Evolutionary conservation across 345 rosid species (phyloP).

Genomic region (Boechera retrofracta): DNA sequence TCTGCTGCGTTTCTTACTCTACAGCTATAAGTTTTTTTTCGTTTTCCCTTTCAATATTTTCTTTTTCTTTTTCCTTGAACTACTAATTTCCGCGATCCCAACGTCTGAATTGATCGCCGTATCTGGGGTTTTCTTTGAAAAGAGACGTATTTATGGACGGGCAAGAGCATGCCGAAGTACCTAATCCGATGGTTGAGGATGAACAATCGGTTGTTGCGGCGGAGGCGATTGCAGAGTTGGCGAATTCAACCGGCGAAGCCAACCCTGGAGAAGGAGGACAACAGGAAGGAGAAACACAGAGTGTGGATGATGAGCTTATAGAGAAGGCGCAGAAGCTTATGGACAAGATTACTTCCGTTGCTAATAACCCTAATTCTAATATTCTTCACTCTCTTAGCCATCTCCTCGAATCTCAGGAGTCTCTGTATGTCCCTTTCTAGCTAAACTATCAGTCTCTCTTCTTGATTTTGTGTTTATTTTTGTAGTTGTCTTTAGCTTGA

Average conservation of each 20-base stretch:
- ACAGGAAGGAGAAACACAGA: conserved; percentile 52
- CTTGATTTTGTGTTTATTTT: background rate
- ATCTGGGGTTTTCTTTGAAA: background rate
- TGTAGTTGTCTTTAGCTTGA: conserved; percentile 15
- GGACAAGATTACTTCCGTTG: conserved; percentile 72
- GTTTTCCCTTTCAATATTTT: background rate
- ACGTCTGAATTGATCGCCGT: conserved; percentile 29
- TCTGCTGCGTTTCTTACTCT: conserved; percentile 31
- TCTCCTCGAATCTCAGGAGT: conserved; percentile 85
- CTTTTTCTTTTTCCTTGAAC: background rate
- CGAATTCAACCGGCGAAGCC: conserved; percentile 24
- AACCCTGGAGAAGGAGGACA: conserved; percentile 44
- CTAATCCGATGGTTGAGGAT: conserved; percentile 14
- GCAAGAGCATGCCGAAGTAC: conserved; percentile 47
- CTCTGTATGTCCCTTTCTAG: conserved; percentile 53
- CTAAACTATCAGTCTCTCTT: conserved; percentile 1
- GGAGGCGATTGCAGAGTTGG: conserved; percentile 23
- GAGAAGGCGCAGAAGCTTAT: conserved; percentile 77
- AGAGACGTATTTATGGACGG: conserved; percentile 45
- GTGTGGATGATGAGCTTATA: conserved; percentile 66
- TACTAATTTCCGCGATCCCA: conserved; percentile 11
- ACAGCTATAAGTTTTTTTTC: background rate
- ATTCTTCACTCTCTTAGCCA: conserved; percentile 82
- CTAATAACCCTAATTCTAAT: conserved; percentile 79
- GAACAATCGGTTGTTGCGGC: conserved; percentile 31